Conservation (phyloP, 2,329 filamentous ascomycete species). For the Triangularia setosa region DNA sequence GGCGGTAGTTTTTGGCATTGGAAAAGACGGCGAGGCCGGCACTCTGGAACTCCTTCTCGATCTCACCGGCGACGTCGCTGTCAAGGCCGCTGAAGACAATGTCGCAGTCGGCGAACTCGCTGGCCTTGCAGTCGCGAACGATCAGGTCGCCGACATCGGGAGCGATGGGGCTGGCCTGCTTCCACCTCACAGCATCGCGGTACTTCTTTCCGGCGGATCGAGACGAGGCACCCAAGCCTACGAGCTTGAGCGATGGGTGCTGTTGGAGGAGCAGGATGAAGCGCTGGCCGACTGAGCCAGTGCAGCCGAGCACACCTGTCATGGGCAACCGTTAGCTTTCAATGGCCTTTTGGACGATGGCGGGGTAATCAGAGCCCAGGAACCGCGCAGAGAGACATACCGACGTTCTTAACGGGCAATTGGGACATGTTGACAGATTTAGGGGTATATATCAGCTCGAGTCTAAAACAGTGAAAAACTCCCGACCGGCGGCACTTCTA, state of each 20-base stretch:
- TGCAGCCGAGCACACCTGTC: slow-evolving; percentile 77
- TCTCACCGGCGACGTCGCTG: slow-evolving; percentile 85
- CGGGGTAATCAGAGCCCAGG: neutral
- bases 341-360: slow-evolving; percentile 11
- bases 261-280: slow-evolving; percentile 89
- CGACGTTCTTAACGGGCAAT: slow-evolving; percentile 57
- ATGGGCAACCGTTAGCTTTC: slow-evolving; percentile 9
- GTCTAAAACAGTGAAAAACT: neutral
- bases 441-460: neutral
- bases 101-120: slow-evolving; percentile 84
- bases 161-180: slow-evolving; percentile 82
- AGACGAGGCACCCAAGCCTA: slow-evolving; percentile 84
- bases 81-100: slow-evolving; percentile 91
- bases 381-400: slow-evolving; percentile 36
- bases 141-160: slow-evolving; percentile 69
- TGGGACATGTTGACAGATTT: slow-evolving; percentile 30
- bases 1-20: slow-evolving; percentile 96
- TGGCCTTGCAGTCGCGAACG: slow-evolving; percentile 78
- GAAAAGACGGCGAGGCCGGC: slow-evolving; percentile 90
- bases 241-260: slow-evolving; percentile 81
- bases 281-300: slow-evolving; percentile 89
- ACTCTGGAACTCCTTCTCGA: slow-evolving; percentile 87
- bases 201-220: slow-evolving; percentile 91
- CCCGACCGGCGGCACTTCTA: neutral
- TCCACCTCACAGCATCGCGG: slow-evolving; percentile 91